These are phyloP conservation scores for Casuarina cunninghamiana DNA, from an alignment of 306 rosid species.

Conservation along the genomic window DNA sequence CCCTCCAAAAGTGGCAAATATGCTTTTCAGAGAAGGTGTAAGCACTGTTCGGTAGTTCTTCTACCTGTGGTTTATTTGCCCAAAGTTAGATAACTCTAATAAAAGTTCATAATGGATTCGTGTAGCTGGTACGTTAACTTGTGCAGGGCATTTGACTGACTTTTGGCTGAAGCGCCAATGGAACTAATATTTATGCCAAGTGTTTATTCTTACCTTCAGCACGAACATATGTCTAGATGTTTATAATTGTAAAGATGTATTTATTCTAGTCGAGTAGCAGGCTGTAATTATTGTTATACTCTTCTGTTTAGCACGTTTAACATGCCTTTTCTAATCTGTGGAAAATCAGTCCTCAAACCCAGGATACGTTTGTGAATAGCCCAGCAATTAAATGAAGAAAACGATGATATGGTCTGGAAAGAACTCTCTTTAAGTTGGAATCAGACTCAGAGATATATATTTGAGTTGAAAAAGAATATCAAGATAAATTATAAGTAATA, in stretches of 20 bases:
- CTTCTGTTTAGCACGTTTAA: background rate
- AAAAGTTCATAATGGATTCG: conserved; percentile 15
- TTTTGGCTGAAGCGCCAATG: background rate
- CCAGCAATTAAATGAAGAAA: background rate
- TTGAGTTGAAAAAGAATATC: no score
- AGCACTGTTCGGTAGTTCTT: conserved; percentile 36
- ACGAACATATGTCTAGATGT: background rate
- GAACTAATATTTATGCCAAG: background rate
- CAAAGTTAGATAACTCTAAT: conserved; percentile 17
- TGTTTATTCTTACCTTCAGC: background rate
- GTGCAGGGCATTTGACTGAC: conserved; percentile 6
- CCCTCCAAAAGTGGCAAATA: conserved; percentile 60
- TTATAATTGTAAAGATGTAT: conserved; percentile 2
- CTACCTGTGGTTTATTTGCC: conserved; percentile 6
- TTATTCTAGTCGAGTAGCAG: background rate
- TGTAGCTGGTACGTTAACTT: conserved; percentile 21
- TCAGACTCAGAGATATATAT: background rate
- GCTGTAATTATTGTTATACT: background rate
- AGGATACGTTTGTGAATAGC: conserved; percentile 2
- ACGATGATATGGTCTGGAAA: background rate
- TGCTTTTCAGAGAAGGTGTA: conserved; percentile 63
- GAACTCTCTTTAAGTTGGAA: background rate
- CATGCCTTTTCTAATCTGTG: background rate
- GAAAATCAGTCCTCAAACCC: background rate
- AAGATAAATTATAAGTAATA: no score